Base-by-base conservation (phyloP, 75 land plant genomes). In the Sequoiadendron giganteum region DNA sequence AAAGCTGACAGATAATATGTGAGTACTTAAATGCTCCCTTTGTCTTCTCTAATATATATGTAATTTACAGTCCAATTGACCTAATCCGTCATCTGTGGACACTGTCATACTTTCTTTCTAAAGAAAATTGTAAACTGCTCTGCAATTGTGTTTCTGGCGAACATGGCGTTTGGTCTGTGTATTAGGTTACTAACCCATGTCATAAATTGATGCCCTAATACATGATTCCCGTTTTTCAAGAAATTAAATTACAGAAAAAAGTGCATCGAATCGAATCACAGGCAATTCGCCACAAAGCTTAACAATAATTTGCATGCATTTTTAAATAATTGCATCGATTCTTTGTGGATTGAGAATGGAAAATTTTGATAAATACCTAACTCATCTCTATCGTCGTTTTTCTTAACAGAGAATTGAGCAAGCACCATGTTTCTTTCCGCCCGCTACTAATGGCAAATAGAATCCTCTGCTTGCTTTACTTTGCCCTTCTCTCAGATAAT, bases 361-460 rank as follows among this genome's bases (percentile, higher is more conserved):
- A 85, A 81, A 81, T 7, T 8, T 38, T 18, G 16, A 65, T 8
- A 56, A 87, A 70, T 55, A 97, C 98, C 94, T 94, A 95, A 98
- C 39, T 97, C 98, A 47, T 97, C 99, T 28, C 95, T 93, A 87
- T 97, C 99, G 85, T 97, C 99, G 90, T 97, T 98, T 89, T 97
- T 97, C 96, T 96, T 97, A 81, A 93, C 88, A 28, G 93, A 89
- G 85, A 97, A 93, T 89, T 95, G 98, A 43, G 94, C 95, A 90
- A 96, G 95, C 86, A 90, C 90, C 94, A 95, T 95, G 30, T 8
- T 65, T 65, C 21, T 65, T 8, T 65, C 28, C 30, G 7, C 28
- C 70, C 6, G 70, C 7, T 65, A 19, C 1, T 61, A 61, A 55
- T 55, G 58, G 19, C 61, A 19, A 3, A 45, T 45, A 0, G 54